Conservation (phyloP, 2,329 filamentous ascomycete genomes). For the Hypoxylon sp. region DNA sequence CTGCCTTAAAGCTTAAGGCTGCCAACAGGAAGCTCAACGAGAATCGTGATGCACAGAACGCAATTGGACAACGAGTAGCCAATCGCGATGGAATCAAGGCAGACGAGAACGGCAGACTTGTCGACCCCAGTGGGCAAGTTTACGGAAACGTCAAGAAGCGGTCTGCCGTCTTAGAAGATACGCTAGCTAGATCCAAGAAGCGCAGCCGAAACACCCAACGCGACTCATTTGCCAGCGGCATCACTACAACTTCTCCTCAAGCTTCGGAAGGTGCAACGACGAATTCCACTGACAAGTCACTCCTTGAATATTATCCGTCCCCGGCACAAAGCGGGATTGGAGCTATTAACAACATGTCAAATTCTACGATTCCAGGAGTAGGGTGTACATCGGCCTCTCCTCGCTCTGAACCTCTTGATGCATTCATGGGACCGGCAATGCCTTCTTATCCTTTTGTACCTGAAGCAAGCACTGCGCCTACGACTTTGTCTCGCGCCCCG, state of each 20-base stretch:
- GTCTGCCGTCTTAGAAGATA: neutral
- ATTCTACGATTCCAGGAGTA: too few relatives aligned
- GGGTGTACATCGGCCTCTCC: too few relatives aligned
- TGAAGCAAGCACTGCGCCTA: neutral
- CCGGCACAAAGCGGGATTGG: neutral
- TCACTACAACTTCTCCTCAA: neutral
- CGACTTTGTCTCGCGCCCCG: neutral
- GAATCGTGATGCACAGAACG: neutral
- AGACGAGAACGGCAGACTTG: neutral
- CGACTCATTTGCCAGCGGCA: neutral
- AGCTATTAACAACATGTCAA: neutral
- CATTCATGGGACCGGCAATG: too few relatives aligned
- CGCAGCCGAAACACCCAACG: neutral
- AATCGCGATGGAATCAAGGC: neutral
- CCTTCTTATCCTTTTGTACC: too few relatives aligned
- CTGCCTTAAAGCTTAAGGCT: conserved; percentile 6
- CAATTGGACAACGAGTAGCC: neutral
- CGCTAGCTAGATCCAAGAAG: neutral
- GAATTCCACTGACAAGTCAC: neutral
- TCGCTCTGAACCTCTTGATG: too few relatives aligned
- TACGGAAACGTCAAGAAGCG: conserved; percentile 10
- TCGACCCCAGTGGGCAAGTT: neutral
- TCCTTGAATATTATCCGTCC: neutral
- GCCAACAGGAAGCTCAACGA: conserved; percentile 21
- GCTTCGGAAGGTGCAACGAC: neutral